These are phyloP conservation scores for Penicillium longicatenatum DNA, from an alignment of 495 filamentous ascomycete genomes.

Conservation along the genomic window DNA sequence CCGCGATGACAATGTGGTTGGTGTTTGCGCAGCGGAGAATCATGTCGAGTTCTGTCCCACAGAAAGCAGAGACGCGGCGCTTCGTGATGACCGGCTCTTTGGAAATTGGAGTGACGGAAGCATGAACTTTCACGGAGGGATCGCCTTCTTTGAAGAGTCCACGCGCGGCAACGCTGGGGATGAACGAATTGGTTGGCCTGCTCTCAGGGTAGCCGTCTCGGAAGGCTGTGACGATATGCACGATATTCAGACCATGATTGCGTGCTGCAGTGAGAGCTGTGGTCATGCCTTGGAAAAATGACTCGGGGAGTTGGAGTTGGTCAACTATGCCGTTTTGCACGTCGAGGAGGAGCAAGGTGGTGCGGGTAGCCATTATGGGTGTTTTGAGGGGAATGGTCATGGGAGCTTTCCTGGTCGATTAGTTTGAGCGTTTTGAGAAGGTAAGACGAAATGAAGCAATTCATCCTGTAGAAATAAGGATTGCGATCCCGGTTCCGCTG, in stretches of 20 bases:
- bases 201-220: constrained; percentile 36
- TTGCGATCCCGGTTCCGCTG: background rate
- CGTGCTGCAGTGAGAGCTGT: constrained; percentile 29
- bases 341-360: constrained; percentile 40
- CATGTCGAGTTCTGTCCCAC: constrained; percentile 37
- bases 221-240: constrained; percentile 39
- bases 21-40: constrained; percentile 33
- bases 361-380: constrained; percentile 4
- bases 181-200: constrained; percentile 25
- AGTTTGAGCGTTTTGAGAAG: no score
- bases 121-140: constrained; percentile 22
- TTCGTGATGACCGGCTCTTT: constrained; percentile 37
- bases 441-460: background rate
- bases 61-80: constrained; percentile 40
- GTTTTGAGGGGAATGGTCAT: background rate
- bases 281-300: constrained; percentile 31
- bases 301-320: constrained; percentile 15
- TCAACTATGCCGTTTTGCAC: constrained; percentile 34
- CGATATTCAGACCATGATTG: constrained; percentile 23
- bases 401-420: no score
- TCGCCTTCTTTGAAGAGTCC: constrained; percentile 29
- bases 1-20: constrained; percentile 34
- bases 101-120: constrained; percentile 21
- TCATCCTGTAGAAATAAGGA: background rate
- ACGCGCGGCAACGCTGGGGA: constrained; percentile 15